Evolutionary conservation across 1,139 yeast species (phyloP).

Genomic region (Blastobotrys aristatus): DNA sequence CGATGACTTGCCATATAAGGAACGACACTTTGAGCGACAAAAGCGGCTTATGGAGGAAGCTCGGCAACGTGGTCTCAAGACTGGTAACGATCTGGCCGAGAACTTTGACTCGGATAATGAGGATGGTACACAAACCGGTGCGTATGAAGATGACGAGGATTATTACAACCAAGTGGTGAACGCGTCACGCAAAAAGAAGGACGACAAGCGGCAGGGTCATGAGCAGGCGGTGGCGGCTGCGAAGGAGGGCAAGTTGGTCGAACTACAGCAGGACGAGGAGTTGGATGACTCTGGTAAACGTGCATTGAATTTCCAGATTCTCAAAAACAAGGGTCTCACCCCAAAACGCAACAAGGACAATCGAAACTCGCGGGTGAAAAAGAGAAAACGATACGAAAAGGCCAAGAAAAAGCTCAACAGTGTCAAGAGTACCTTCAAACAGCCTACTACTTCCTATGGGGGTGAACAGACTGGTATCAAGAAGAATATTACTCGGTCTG

Average conservation of each 20-base stretch:
- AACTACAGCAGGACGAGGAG: slow-evolving; percentile 49
- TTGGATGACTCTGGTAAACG: slow-evolving; percentile 80
- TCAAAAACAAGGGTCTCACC: slow-evolving; percentile 92
- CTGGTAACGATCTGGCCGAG: slow-evolving; percentile 47
- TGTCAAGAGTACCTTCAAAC: slow-evolving; percentile 80
- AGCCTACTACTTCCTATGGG: slow-evolving; percentile 74
- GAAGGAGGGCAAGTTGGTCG: slow-evolving; percentile 76
- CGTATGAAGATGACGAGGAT: slow-evolving; percentile 33
- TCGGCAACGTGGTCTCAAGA: slow-evolving; percentile 69
- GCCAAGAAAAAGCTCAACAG: slow-evolving; percentile 94
- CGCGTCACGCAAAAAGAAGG: slow-evolving; percentile 45
- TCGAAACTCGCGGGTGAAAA: slow-evolving; percentile 94
- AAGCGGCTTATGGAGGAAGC: slow-evolving; percentile 86
- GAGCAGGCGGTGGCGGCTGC: slow-evolving; percentile 71
- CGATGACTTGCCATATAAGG: slow-evolving; percentile 87
- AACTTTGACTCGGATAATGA: slow-evolving; percentile 44
- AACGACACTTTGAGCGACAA: slow-evolving; percentile 82
- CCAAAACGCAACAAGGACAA: slow-evolving; percentile 89
- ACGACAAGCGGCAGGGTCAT: slow-evolving; percentile 60
- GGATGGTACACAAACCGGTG: slow-evolving; percentile 38
- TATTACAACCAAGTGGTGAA: slow-evolving; percentile 51
- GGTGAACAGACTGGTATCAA: slow-evolving; percentile 98
- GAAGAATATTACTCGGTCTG: slow-evolving; percentile 82
- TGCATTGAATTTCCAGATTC: slow-evolving; percentile 87
- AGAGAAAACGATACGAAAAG: slow-evolving; percentile 93